Conservation (phyloP, 2,329 filamentous ascomycete genomes). For the Alternaria angustiovoidea region DNA sequence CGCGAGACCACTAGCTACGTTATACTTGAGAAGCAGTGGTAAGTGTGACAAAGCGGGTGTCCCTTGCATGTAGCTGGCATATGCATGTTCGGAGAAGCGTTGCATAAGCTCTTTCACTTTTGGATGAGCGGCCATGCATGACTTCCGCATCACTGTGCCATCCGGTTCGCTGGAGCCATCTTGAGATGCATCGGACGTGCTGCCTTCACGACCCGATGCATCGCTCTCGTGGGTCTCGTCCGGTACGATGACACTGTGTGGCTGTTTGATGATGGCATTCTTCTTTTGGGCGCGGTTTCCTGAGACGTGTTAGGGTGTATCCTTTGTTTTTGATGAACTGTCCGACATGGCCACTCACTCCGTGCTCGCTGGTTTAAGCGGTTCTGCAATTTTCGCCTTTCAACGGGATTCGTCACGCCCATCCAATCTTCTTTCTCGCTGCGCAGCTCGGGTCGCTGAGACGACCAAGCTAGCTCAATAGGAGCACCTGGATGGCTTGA, state of each 20-base stretch:
- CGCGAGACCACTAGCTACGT: slow-evolving; percentile 19
- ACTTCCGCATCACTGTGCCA: not conserved
- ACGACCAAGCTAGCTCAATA: slow-evolving; percentile 20
- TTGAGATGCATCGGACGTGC: not conserved
- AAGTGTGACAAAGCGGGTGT: slow-evolving; percentile 20
- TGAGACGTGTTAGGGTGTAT: not conserved
- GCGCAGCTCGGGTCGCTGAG: slow-evolving; percentile 18
- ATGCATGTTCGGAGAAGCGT: slow-evolving; percentile 28
- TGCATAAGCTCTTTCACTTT: slow-evolving; percentile 20
- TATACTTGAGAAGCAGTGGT: slow-evolving; percentile 23
- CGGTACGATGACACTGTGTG: not conserved
- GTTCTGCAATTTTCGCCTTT: slow-evolving; percentile 30
- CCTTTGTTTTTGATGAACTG: not conserved
- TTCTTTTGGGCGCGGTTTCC: not conserved
- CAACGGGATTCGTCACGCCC: slow-evolving; percentile 22
- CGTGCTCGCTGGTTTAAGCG: slow-evolving; percentile 28
- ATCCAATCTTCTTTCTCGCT: slow-evolving; percentile 28
- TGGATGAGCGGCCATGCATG: slow-evolving; percentile 13
- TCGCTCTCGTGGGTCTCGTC: not conserved
- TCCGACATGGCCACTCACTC: slow-evolving; percentile 5
- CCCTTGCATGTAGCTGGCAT: slow-evolving; percentile 26
- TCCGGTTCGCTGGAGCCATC: not conserved
- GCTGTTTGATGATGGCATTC: not conserved
- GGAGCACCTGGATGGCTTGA: not conserved
- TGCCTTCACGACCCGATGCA: not conserved